Conservation (phyloP, 306 rosid species). For the Vigna nakashimae region DNA sequence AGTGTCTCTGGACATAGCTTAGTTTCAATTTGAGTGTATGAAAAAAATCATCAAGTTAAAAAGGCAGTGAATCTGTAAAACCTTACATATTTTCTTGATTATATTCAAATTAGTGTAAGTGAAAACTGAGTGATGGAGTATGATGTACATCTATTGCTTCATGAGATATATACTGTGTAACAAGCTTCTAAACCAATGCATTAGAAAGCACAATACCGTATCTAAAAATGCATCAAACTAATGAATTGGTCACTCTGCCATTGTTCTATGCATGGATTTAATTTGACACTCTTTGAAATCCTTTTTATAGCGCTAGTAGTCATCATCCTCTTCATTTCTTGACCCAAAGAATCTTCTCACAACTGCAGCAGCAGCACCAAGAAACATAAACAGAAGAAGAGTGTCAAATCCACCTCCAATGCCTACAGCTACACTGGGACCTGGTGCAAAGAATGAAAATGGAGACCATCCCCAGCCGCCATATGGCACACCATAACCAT, state of each 20-base stretch:
- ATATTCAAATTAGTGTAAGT: not conserved
- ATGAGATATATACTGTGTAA: not conserved
- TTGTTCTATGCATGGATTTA: slow-evolving; percentile 22
- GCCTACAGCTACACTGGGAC: slow-evolving; percentile 85
- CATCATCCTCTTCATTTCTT: slow-evolving; percentile 63
- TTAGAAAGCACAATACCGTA: slow-evolving; percentile 9
- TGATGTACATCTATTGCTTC: slow-evolving; percentile 10
- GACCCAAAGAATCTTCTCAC: slow-evolving; percentile 71
- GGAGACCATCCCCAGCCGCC: slow-evolving; percentile 99
- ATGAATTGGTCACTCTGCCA: slow-evolving; percentile 1
- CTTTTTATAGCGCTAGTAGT: slow-evolving; percentile 26
- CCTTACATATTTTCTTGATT: not conserved
- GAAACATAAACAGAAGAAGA: slow-evolving; percentile 63
- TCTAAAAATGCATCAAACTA: slow-evolving; percentile 30
- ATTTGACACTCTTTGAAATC: not conserved
- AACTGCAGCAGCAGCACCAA: slow-evolving; percentile 85
- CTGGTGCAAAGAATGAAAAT: slow-evolving; percentile 91
- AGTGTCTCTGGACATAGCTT: not conserved
- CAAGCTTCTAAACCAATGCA: not conserved
- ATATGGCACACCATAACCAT: slow-evolving; percentile 76
- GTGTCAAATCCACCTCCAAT: slow-evolving; percentile 89
- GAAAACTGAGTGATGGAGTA: not conserved
- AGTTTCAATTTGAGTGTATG: not conserved
- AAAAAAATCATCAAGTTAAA: not conserved
- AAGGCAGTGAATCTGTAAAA: not conserved